Percentiles rank a stretch among this genome's conserved stretches.
Conservation (phyloP, 306 rosid species). For the Cucurbita ficifolia region DNA sequence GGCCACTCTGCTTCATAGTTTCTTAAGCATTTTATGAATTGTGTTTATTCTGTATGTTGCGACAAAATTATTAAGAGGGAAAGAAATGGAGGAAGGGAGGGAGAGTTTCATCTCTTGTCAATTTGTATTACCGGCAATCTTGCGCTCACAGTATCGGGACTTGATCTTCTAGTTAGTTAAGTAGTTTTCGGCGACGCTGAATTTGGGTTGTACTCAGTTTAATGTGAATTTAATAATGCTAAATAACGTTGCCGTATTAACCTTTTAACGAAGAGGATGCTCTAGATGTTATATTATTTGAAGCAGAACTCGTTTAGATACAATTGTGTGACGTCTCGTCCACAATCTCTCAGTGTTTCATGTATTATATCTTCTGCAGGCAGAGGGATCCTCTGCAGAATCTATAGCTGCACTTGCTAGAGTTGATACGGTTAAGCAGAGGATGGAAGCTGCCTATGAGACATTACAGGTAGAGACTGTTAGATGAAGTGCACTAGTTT, state of each 20-base stretch:
- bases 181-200: neutral
- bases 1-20: neutral
- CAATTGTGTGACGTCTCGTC: neutral
- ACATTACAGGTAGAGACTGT: constrained; percentile 60
- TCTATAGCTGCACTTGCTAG: constrained; percentile 89
- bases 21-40: neutral
- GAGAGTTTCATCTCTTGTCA: neutral
- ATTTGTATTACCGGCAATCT: neutral
- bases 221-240: neutral
- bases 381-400: constrained; percentile 96
- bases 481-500: constrained; percentile 4
- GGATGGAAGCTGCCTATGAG: constrained; percentile 95
- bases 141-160: neutral
- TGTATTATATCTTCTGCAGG: constrained; percentile 24
- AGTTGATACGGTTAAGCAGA: constrained; percentile 88
- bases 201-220: neutral
- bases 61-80: no score
- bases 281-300: neutral
- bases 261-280: neutral
- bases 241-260: no score
- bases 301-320: neutral
- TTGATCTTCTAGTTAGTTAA: neutral
- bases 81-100: neutral
- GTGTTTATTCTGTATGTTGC: neutral
- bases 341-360: neutral